Conservation (phyloP, 306 rosid species). For the Clitoria ternatea region DNA sequence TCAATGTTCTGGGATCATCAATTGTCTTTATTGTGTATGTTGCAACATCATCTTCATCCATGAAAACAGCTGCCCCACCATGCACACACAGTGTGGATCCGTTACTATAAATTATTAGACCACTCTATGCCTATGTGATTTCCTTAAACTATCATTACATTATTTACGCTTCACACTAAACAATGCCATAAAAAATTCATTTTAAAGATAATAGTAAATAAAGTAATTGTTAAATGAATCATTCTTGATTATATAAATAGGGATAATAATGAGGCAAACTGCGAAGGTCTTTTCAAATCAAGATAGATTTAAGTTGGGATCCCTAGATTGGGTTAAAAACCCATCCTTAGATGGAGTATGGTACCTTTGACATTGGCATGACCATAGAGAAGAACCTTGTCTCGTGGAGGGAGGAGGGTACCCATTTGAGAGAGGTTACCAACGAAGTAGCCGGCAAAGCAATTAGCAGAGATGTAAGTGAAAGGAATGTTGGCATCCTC, state of each 20-base stretch:
- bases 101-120: not conserved
- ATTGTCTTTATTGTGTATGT: slow-evolving; percentile 66
- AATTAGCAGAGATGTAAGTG: slow-evolving; percentile 72
- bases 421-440: slow-evolving; percentile 75
- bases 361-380: slow-evolving; percentile 76
- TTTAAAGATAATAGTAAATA: no score
- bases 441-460: slow-evolving; percentile 75
- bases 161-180: no score
- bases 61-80: slow-evolving; percentile 38
- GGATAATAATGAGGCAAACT: no score
- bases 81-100: not conserved
- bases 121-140: not conserved
- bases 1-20: slow-evolving; percentile 71
- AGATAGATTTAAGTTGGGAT: no score
- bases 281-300: no score
- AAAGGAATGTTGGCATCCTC: slow-evolving; percentile 75
- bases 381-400: slow-evolving; percentile 58
- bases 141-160: not conserved
- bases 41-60: slow-evolving; percentile 77
- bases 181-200: no score
- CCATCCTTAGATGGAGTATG: no score
- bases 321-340: no score
- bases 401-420: slow-evolving; percentile 56
- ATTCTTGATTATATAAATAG: no score
- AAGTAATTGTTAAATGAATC: no score